These are phyloP conservation scores for Tulasnella sp. DNA, from an alignment of 768 basidiomycete species.

Conservation along the genomic window DNA sequence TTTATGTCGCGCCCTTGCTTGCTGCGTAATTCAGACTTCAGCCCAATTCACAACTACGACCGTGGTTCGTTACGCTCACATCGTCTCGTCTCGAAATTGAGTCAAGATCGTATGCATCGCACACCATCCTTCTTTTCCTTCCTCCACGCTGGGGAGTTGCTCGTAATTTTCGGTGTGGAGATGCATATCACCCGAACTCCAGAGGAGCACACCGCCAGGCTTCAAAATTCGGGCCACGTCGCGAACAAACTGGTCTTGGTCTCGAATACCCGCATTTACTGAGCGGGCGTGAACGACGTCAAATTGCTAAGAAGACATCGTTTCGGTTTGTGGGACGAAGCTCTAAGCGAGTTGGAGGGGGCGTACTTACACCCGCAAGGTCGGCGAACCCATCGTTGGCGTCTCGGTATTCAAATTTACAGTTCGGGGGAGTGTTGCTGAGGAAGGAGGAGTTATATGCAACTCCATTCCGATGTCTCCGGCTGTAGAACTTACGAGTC, in stretches of 20 bases:
- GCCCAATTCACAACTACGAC: background rate
- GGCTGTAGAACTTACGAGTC: background rate
- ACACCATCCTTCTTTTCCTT: slow-evolving; percentile 10
- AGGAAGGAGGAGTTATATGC: no score
- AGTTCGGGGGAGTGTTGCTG: background rate
- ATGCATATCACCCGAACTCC: background rate
- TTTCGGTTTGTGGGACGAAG: background rate
- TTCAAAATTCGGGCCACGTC: slow-evolving; percentile 2
- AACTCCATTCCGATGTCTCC: no score
- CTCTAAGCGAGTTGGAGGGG: background rate
- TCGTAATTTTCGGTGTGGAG: background rate
- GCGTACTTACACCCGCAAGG: background rate
- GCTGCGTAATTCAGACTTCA: background rate
- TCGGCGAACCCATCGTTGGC: background rate
- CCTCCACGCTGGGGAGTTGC: background rate
- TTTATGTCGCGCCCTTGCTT: background rate
- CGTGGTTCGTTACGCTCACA: background rate
- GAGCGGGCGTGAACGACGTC: slow-evolving; percentile 12
- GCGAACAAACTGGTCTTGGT: slow-evolving; percentile 1
- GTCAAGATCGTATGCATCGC: background rate
- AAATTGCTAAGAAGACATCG: background rate
- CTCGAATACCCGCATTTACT: background rate
- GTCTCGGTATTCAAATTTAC: background rate
- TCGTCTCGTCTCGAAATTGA: background rate
- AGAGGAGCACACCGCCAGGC: slow-evolving; percentile 5